Evolutionary conservation across 129 eudicot genomes (phyloP).

Genomic region (Glebionis coronaria): DNA sequence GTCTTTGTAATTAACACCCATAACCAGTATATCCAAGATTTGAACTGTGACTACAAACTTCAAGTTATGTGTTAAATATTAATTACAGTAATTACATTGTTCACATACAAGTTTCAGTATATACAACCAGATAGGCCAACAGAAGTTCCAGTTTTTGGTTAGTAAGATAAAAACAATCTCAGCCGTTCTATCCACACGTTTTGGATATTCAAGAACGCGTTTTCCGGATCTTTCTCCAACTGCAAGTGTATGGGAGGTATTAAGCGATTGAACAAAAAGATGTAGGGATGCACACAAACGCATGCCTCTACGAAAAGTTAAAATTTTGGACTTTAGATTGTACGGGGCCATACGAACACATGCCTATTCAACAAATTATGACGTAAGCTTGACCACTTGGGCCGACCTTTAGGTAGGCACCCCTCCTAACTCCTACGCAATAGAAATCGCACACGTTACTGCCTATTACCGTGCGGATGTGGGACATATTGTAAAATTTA

Average conservation of each 20-base stretch:
- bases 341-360: constrained; percentile 45
- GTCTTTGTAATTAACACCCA: constrained; percentile 40
- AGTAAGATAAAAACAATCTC: constrained; percentile 20
- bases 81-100: constrained; percentile 36
- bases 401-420: constrained; percentile 28
- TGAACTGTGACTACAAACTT: constrained; percentile 18
- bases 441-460: neutral
- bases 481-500: no score
- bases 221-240: neutral
- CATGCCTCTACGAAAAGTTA: no score
- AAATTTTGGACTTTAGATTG: neutral
- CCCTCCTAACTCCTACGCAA: constrained; percentile 8
- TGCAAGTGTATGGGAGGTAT: neutral
- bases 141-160: neutral
- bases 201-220: constrained; percentile 14
- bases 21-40: constrained; percentile 24
- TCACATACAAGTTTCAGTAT: constrained; percentile 28
- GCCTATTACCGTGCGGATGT: neutral
- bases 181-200: constrained; percentile 30
- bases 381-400: constrained; percentile 39
- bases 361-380: constrained; percentile 52
- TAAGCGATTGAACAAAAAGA: no score
- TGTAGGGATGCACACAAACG: no score
- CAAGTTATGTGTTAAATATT: neutral
- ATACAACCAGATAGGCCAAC: constrained; percentile 19